Evolutionary conservation across 2,329 filamentous ascomycete genomes (phyloP), one percentile per base, ranked within the genome.

Genomic region (Pyricularia pennisetigena): DNA sequence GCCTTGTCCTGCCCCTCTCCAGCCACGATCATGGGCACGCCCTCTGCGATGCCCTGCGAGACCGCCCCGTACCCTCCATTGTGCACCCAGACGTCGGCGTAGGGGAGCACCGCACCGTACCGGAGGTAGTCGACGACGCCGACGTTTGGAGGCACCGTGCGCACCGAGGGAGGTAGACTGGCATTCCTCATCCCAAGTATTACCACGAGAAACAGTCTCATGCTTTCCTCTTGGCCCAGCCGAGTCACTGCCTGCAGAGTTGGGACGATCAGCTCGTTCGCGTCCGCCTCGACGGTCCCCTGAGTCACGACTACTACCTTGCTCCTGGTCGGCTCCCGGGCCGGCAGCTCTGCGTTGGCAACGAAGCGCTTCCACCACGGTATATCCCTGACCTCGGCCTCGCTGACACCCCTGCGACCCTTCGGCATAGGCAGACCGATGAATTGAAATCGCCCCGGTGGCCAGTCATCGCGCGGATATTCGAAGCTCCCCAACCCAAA

Each of bases 1-100:
- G 74, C 72, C 74, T 80, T 81, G 70, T 81, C 79, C 74, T 80
- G 78, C 0, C 77, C 78, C 68, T 80, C 78, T 20, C 78, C 79
- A 0, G 78, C 78, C 2, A 78, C 74, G 0, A 80, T 76, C 77
- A 79, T 78, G 3, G 79, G 78, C 26, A 80, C 76, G 4, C 76
- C 79, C 67, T 79, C 75, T 7, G 77, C 76, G 63, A 81, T 75
- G 14, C 78, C 79, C 67, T 81, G 79, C 66, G 75, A 77, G 10
- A 79, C 75, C 4, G 78, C 79, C 4, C 79, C 79, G 69, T 79
- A 81, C 0, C 79, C 79, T 2, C 75, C 79, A 67, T 81, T 81
- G 69, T 79, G 78, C 4, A 80, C 73, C 77, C 78, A 81, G 1
- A 75, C 73, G 64, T 77, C 72, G 0, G 77, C 76, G 65, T 75